Evolutionary conservation across 2,329 filamentous ascomycete species (phyloP).

Genomic region (Fusarium anguioides): DNA sequence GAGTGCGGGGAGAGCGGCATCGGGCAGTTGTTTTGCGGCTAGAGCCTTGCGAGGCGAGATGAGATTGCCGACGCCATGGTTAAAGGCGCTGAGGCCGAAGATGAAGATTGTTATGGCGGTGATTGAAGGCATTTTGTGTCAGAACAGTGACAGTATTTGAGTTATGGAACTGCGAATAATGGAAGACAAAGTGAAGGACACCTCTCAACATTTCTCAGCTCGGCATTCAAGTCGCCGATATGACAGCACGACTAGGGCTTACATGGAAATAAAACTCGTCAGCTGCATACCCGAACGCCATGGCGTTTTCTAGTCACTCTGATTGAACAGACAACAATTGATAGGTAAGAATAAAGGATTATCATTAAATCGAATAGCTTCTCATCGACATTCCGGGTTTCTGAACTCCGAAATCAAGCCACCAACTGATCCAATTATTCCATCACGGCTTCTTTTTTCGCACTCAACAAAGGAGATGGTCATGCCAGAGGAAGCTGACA

Average conservation of each 20-base stretch:
- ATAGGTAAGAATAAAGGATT: background rate
- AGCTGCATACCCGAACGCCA: background rate
- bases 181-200: background rate
- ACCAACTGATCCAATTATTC: background rate
- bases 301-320: background rate
- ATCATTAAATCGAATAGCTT: conserved; percentile 2
- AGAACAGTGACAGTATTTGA: no score
- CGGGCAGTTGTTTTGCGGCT: conserved; percentile 11
- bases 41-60: conserved; percentile 26
- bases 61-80: conserved; percentile 24
- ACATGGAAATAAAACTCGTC: background rate
- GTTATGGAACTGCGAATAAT: no score
- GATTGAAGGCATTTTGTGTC: background rate
- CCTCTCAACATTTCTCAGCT: background rate
- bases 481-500: conserved; percentile 20
- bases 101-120: conserved; percentile 15
- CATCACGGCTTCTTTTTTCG: background rate
- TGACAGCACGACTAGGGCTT: background rate
- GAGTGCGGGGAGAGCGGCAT: conserved; percentile 23
- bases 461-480: background rate
- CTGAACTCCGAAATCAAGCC: background rate
- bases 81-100: conserved; percentile 29
- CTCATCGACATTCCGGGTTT: background rate
- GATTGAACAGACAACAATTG: background rate
- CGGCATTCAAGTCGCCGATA: no score